Conservation (phyloP, 257 asterid species). For the Mentha longifolia region DNA sequence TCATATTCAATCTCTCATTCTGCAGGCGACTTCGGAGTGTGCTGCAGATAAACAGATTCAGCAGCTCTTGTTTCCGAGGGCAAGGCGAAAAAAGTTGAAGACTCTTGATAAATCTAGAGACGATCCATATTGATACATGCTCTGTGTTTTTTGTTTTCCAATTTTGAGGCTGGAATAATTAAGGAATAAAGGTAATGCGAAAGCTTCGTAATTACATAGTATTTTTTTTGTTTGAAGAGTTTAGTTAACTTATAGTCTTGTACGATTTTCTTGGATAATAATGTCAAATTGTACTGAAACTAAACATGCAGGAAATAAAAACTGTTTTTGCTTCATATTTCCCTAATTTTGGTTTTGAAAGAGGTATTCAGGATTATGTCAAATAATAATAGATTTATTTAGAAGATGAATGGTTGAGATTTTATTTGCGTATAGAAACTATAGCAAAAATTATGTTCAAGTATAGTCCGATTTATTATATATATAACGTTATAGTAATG, state of each 20-base stretch:
- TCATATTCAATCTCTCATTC: background rate
- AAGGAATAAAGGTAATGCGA: constrained; percentile 10
- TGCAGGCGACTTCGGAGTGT: constrained; percentile 65
- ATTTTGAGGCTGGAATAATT: constrained; percentile 27
- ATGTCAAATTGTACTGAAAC: background rate
- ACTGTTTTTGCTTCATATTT: background rate
- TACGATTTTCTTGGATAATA: background rate
- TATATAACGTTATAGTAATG: no score
- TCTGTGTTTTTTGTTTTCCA: background rate
- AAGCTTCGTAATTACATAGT: constrained; percentile 19
- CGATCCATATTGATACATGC: constrained; percentile 40
- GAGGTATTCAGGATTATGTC: no score
- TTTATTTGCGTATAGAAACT: no score
- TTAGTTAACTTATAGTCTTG: background rate
- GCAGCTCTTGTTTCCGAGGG: constrained; percentile 72
- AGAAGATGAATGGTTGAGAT: no score
- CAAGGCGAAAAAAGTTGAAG: constrained; percentile 58
- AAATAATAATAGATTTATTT: no score
- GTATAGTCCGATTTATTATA: no score
- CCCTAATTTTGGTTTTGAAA: no score
- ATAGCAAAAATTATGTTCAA: no score
- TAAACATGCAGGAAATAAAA: no score
- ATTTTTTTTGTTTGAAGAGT: background rate
- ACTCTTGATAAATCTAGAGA: constrained; percentile 44
- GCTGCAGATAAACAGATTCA: constrained; percentile 84